Conservation (phyloP, 1,284 basidiomycete genomes). For the Sporisorium scitamineum region DNA sequence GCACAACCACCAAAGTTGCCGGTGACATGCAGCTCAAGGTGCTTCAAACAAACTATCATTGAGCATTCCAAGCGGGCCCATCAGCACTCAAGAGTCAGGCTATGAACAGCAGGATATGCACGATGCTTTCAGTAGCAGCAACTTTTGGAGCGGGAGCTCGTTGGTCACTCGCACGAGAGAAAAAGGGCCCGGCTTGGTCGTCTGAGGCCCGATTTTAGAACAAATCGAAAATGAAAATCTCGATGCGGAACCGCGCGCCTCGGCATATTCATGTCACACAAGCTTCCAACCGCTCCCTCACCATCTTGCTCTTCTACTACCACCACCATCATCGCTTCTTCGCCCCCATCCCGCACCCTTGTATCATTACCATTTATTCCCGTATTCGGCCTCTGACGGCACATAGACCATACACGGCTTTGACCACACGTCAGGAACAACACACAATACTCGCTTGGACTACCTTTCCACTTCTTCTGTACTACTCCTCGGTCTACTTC, state of each 20-base stretch:
- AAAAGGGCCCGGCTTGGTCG: background rate
- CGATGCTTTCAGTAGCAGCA: too few relatives aligned
- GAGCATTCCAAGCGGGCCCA: too few relatives aligned
- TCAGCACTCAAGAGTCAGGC: too few relatives aligned
- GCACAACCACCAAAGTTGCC: too few relatives aligned
- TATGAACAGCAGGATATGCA: too few relatives aligned
- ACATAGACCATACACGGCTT: background rate
- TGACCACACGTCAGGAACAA: background rate
- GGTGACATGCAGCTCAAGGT: too few relatives aligned
- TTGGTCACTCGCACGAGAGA: background rate
- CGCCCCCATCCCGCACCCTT: background rate
- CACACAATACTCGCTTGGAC: conserved; percentile 4
- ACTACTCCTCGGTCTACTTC: background rate
- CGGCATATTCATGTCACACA: background rate
- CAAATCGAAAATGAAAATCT: background rate
- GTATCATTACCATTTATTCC: background rate
- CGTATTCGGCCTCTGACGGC: background rate
- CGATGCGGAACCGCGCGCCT: background rate
- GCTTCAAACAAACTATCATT: too few relatives aligned
- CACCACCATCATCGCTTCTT: background rate
- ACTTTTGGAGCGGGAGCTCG: too few relatives aligned
- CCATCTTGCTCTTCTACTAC: background rate
- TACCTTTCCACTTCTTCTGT: background rate
- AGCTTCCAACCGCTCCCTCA: background rate
- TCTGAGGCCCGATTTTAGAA: conserved; percentile 1